Percentiles rank a stretch among this genome's conserved stretches.
Evolutionary conservation across 116 monocot species (phyloP).

Genomic region (Phalaenopsis hybrid): DNA sequence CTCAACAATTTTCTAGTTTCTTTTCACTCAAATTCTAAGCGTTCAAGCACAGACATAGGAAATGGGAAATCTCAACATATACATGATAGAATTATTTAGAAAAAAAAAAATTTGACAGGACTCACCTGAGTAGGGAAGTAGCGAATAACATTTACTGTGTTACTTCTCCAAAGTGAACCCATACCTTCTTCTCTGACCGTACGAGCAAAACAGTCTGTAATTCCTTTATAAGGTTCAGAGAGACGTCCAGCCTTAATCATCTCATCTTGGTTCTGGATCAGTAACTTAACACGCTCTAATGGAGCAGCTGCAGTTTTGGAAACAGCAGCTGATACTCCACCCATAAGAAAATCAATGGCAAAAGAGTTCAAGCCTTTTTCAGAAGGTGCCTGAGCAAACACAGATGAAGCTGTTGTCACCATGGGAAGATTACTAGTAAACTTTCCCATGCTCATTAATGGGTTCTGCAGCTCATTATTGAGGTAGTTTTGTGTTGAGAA

Average conservation of each 20-base stretch:
- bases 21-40: too few species aligned
- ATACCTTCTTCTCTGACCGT: slow-evolving; percentile 22
- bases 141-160: slow-evolving; percentile 22
- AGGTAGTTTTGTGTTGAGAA: not conserved
- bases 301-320: slow-evolving; percentile 24
- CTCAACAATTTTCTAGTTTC: not conserved
- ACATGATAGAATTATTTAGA: too few species aligned
- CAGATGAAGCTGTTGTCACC: slow-evolving; percentile 13
- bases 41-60: too few species aligned
- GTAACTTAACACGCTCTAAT: slow-evolving; percentile 24
- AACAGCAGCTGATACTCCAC: slow-evolving; percentile 27
- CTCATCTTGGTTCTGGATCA: slow-evolving; percentile 26
- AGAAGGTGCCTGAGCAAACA: slow-evolving; percentile 29
- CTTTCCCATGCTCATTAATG: too few species aligned
- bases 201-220: slow-evolving; percentile 13
- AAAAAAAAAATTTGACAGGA: not conserved
- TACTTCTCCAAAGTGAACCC: slow-evolving; percentile 23
- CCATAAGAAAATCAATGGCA: slow-evolving; percentile 19
- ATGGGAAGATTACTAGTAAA: slow-evolving; percentile 4
- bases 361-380: slow-evolving; percentile 16
- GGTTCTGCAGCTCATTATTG: too few species aligned
- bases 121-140: slow-evolving; percentile 27
- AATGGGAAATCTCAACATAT: too few species aligned
- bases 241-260: slow-evolving; percentile 26
- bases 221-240: slow-evolving; percentile 23